phyloP scores from a whole-genome alignment of 331 rosid species.

The Prunus yedoensis region DNA sequence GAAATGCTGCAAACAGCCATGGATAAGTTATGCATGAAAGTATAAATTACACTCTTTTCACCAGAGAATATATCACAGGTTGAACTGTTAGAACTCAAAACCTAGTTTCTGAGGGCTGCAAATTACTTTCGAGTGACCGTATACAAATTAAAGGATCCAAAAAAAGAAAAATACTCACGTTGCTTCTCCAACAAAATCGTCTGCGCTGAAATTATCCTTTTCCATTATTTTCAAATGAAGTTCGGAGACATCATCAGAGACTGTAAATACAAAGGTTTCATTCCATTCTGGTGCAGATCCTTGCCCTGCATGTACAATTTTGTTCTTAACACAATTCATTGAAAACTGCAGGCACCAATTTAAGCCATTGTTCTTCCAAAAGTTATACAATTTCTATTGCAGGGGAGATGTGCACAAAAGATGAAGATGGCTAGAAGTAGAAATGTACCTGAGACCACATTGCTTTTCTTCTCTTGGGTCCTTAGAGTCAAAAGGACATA shows the following conservation, averaged over 20 bases:
- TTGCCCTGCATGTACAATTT: slow-evolving; percentile 38
- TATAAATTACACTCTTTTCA: too few relatives aligned
- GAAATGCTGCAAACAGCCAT: slow-evolving; percentile 43
- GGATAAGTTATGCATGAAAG: too few relatives aligned
- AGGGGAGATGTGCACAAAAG: neutral
- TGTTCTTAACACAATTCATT: neutral
- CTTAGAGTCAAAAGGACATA: slow-evolving; percentile 65
- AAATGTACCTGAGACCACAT: slow-evolving; percentile 57
- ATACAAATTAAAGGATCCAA: neutral
- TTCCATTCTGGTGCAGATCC: slow-evolving; percentile 81
- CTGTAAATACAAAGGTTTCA: slow-evolving; percentile 60
- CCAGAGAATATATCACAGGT: neutral
- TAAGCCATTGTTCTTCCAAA: neutral
- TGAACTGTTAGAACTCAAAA: neutral
- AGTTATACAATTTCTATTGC: neutral
- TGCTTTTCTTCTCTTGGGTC: slow-evolving; percentile 71
- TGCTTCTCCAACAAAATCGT: slow-evolving; percentile 72
- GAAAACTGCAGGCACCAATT: neutral
- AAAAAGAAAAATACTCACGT: slow-evolving; percentile 41
- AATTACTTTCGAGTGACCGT: neutral
- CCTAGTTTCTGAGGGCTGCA: neutral
- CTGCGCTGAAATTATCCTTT: slow-evolving; percentile 42
- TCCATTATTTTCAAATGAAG: slow-evolving; percentile 69
- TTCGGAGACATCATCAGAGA: slow-evolving; percentile 54
- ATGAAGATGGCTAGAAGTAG: neutral